Evolutionary conservation across 805 yeast genomes (phyloP).

Genomic region (Ogataea parapolymorpha): DNA sequence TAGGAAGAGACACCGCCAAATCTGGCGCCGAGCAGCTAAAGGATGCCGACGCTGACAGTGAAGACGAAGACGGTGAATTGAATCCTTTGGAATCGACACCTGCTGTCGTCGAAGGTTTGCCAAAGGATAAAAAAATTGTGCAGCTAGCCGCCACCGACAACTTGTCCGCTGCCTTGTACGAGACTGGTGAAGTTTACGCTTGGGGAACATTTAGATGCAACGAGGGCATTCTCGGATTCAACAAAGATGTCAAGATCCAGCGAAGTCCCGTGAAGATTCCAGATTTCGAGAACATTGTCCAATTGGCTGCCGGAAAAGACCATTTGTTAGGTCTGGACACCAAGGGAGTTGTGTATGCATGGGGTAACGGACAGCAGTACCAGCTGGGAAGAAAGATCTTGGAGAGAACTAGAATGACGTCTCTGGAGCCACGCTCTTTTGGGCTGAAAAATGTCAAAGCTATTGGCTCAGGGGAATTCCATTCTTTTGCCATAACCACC

Average conservation of each 20-base stretch:
- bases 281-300: constrained; percentile 65
- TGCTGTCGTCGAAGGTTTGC: constrained; percentile 63
- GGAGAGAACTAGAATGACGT: constrained; percentile 71
- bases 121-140: constrained; percentile 56
- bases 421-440: constrained; percentile 78
- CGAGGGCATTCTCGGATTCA: constrained; percentile 88
- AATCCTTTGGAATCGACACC: constrained; percentile 92
- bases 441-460: constrained; percentile 75
- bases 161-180: constrained; percentile 73
- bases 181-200: constrained; percentile 85
- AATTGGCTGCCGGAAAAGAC: constrained; percentile 89
- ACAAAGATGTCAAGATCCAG: constrained; percentile 62
- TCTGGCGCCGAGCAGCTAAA: constrained; percentile 60
- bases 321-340: constrained; percentile 81
- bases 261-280: constrained; percentile 60
- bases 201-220: constrained; percentile 97
- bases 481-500: constrained; percentile 84
- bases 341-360: constrained; percentile 85
- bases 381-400: constrained; percentile 85
- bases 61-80: constrained; percentile 78
- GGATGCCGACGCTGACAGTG: constrained; percentile 59
- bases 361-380: constrained; percentile 96
- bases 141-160: constrained; percentile 92
- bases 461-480: constrained; percentile 93
- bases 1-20: constrained; percentile 79